Evolutionary conservation across 2,329 filamentous ascomycete genomes (phyloP).

Genomic region (Paecilomyces sp.): DNA sequence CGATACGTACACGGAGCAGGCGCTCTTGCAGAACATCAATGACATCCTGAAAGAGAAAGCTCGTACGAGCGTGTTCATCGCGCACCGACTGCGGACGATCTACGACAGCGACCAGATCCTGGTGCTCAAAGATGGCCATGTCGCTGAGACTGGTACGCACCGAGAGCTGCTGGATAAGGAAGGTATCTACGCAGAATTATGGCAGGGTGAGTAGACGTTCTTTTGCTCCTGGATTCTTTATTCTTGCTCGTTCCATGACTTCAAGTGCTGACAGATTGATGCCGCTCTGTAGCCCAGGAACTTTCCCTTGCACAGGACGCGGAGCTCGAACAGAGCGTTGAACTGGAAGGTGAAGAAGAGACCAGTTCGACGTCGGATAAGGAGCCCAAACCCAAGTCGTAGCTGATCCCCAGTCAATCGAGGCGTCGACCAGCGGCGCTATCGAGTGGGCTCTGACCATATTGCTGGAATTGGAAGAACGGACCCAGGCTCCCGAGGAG

Average conservation of each 20-base stretch:
- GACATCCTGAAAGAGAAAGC: slow-evolving; percentile 80
- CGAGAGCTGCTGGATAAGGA: slow-evolving; percentile 66
- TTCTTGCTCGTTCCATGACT: not conserved
- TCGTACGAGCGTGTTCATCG: slow-evolving; percentile 89
- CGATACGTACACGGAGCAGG: slow-evolving; percentile 89
- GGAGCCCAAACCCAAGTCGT: slow-evolving; percentile 3
- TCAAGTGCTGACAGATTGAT: not conserved
- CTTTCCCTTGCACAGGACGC: slow-evolving; percentile 39
- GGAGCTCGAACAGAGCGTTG: slow-evolving; percentile 35
- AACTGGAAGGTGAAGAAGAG: slow-evolving; percentile 24
- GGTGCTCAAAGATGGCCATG: slow-evolving; percentile 72
- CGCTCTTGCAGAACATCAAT: slow-evolving; percentile 86
- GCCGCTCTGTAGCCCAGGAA: slow-evolving; percentile 50
- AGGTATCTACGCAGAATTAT: slow-evolving; percentile 78
- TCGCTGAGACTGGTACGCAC: slow-evolving; percentile 88
- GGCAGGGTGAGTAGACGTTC: slow-evolving; percentile 63
- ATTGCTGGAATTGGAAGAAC: not conserved
- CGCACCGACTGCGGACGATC: slow-evolving; percentile 85
- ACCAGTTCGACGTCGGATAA: slow-evolving; percentile 4
- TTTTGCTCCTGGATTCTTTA: not conserved
- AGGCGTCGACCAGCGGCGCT: not conserved
- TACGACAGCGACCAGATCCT: slow-evolving; percentile 91
- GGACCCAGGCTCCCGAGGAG: not conserved
- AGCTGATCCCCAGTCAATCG: not conserved
- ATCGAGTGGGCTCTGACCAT: not conserved